phyloP scores from a whole-genome alignment of 208 protist genomes.

The Naegleria gruberi region DNA sequence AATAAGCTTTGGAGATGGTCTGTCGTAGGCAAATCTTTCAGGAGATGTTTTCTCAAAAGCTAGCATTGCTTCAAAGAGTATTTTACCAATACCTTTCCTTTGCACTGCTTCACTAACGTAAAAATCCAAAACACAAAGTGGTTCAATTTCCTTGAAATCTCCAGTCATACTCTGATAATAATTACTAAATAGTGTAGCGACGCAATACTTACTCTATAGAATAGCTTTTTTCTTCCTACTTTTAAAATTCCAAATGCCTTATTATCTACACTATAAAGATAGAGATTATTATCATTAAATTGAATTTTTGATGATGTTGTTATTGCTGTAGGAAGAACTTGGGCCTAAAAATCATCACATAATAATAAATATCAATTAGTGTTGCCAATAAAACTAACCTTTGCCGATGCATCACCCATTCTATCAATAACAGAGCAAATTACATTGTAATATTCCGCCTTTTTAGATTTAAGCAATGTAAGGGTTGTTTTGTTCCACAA shows the following conservation, averaged over 20 bases:
- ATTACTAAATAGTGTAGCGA: not conserved
- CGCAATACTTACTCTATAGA: slow-evolving; percentile 37
- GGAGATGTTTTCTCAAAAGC: slow-evolving; percentile 32
- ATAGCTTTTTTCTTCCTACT: slow-evolving; percentile 74
- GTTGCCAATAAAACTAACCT: slow-evolving; percentile 37
- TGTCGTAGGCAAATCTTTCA: slow-evolving; percentile 69
- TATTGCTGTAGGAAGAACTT: slow-evolving; percentile 56
- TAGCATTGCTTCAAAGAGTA: slow-evolving; percentile 67
- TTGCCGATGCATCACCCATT: slow-evolving; percentile 54
- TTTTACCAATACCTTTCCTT: slow-evolving; percentile 62
- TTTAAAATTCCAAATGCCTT: slow-evolving; percentile 72
- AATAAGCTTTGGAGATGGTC: slow-evolving; percentile 74
- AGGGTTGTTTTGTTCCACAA: not conserved
- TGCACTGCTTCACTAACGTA: slow-evolving; percentile 74
- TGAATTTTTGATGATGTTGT: slow-evolving; percentile 47
- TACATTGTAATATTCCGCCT: not conserved
- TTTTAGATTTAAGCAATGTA: not conserved
- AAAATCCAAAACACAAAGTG: slow-evolving; percentile 82
- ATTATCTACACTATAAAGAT: slow-evolving; percentile 50
- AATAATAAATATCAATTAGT: not conserved
- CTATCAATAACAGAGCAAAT: slow-evolving; percentile 64
- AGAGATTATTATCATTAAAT: slow-evolving; percentile 48
- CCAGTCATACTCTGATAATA: slow-evolving; percentile 27
- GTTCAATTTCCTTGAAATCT: slow-evolving; percentile 61
- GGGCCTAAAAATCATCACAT: slow-evolving; percentile 22